These are phyloP conservation scores for Globisporangium middletonii DNA, from an alignment of 352 stramenopile species.

Conservation along the genomic window DNA sequence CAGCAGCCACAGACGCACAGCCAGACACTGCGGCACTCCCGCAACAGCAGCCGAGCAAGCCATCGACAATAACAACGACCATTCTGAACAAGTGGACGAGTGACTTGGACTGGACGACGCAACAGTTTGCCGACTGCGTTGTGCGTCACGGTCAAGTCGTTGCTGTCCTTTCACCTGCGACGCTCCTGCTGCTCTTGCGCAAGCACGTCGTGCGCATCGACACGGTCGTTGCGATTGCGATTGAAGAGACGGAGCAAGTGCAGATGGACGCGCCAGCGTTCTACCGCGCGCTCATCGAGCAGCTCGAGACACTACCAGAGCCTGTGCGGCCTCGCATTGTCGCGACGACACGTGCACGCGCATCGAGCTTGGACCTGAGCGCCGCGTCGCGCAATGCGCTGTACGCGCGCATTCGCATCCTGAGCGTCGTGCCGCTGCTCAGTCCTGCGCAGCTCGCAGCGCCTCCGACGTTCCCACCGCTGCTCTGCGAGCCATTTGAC, in stretches of 20 bases:
- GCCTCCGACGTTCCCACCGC: conserved; percentile 26
- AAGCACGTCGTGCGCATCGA: conserved; percentile 18
- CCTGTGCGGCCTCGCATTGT: conserved; percentile 33
- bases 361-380: conserved; percentile 49
- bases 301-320: conserved; percentile 8
- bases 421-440: conserved; percentile 55
- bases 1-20: not conserved
- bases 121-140: conserved; percentile 10
- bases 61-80: not conserved
- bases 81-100: conserved; percentile 16
- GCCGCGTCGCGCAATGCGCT: conserved; percentile 35
- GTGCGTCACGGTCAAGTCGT: conserved; percentile 22
- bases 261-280: conserved; percentile 55
- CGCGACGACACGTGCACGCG: conserved; percentile 42
- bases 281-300: conserved; percentile 29
- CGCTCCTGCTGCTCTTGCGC: conserved; percentile 35
- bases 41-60: too few species aligned
- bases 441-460: conserved; percentile 6
- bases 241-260: conserved; percentile 66
- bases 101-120: conserved; percentile 12
- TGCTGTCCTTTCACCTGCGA: conserved; percentile 36
- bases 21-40: not conserved
- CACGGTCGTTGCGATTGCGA: conserved; percentile 40
- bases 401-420: conserved; percentile 49
- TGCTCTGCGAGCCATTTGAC: conserved; percentile 53